These are phyloP conservation scores for Dissophora globulifera DNA, from an alignment of 192 early-diverging fungal species.

Conservation along the genomic window DNA sequence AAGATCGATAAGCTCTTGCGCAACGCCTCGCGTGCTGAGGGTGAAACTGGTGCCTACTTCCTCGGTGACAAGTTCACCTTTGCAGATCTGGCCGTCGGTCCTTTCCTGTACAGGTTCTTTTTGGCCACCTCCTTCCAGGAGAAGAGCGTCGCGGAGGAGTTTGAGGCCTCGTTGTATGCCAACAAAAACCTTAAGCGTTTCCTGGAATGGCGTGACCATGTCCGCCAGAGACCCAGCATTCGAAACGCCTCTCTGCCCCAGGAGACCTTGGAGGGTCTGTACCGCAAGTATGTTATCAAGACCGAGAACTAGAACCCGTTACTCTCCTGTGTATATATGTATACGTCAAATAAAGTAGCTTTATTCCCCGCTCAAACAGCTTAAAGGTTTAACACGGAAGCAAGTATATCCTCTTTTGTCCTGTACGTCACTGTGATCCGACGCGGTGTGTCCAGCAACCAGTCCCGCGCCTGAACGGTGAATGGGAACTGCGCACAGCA, in stretches of 20 bases:
- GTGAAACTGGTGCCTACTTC: constrained; percentile 53
- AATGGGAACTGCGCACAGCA: constrained; percentile 4
- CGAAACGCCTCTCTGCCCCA: constrained; percentile 1
- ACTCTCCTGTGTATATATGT: too few relatives aligned
- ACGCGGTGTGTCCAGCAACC: constrained; percentile 8
- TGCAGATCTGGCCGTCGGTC: constrained; percentile 56
- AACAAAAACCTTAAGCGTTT: constrained; percentile 15
- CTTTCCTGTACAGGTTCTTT: constrained; percentile 49
- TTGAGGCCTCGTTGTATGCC: constrained; percentile 6
- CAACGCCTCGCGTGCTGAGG: background rate
- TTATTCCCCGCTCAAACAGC: too few relatives aligned
- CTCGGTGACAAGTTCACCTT: constrained; percentile 55
- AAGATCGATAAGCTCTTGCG: constrained; percentile 17
- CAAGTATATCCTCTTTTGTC: constrained; percentile 1
- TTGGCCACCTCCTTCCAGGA: constrained; percentile 12
- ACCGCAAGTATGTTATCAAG: constrained; percentile 20
- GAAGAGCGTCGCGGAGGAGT: background rate
- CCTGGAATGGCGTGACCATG: constrained; percentile 16
- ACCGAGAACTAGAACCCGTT: background rate
- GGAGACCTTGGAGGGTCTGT: constrained; percentile 4
- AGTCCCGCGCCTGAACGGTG: background rate
- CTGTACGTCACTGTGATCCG: background rate
- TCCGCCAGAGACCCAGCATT: background rate
- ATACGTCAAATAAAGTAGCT: background rate
- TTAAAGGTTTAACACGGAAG: too few relatives aligned